Evolutionary conservation across 805 yeast genomes (phyloP).

Genomic region (Isabelozyma pseudorhagii): DNA sequence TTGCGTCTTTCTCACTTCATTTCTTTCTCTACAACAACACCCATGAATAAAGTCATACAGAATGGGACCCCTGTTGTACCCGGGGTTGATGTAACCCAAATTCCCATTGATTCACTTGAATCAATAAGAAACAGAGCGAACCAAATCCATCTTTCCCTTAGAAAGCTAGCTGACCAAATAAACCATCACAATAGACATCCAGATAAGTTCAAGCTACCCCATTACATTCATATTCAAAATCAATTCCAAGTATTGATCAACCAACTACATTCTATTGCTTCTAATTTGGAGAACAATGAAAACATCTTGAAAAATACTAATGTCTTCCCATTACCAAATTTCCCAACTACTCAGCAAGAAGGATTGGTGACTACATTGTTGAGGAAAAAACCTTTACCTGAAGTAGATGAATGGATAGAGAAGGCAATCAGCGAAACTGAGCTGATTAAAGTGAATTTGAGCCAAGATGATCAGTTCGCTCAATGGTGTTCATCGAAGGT

Average conservation of each 20-base stretch:
- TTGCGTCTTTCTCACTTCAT: background rate
- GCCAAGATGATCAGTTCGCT: conserved; percentile 62
- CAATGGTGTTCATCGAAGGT: conserved; percentile 62
- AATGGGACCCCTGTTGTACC: conserved; percentile 35
- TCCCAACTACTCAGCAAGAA: conserved; percentile 83
- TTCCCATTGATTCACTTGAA: conserved; percentile 38
- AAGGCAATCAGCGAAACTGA: conserved; percentile 24
- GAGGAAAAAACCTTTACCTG: conserved; percentile 86
- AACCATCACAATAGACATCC: conserved; percentile 35
- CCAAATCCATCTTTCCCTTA: conserved; percentile 40
- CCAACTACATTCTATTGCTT: conserved; percentile 75
- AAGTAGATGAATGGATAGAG: conserved; percentile 82
- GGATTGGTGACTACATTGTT: conserved; percentile 79
- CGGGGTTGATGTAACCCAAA: conserved; percentile 15
- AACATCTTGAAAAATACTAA: conserved; percentile 63
- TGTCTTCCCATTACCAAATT: conserved; percentile 78
- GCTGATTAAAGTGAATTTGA: conserved; percentile 20
- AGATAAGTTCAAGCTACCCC: conserved; percentile 34
- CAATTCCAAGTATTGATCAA: conserved; percentile 82
- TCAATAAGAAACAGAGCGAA: conserved; percentile 38
- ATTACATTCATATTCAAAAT: conserved; percentile 68
- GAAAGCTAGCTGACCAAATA: conserved; percentile 35
- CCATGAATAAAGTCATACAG: background rate
- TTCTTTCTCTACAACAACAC: background rate
- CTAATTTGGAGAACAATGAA: conserved; percentile 60